Base-by-base conservation (phyloP, 805 yeast genomes). In the Huiozyma sinensis region DNA sequence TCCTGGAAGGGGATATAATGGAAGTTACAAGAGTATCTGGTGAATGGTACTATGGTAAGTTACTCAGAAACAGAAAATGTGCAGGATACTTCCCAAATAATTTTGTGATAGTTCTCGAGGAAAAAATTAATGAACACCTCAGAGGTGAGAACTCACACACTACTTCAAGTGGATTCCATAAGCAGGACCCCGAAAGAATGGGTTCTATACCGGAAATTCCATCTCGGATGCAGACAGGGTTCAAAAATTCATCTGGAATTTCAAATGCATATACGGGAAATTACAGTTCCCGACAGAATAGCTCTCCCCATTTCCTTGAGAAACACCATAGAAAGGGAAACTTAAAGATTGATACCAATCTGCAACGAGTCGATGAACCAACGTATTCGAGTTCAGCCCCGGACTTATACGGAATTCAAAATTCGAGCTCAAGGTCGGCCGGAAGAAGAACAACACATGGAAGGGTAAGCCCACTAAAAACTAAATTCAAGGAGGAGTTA, bases 1-100 rank as follows among this genome's bases (percentile, higher is more conserved):
- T 92, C 60, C 73, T 89, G 17, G 97, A 92, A 65, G 95, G 94
- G 41, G 97, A 92, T 58, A 68, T 85, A 41, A 85, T 92, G 53
- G 95, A 87, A 49, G 95, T 92, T 5, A 74, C 79, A 42, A 71
- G 78, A 47, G 85, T 90, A 4, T 95, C 92, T 57, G 95, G 95
- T 13, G 80, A 80, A 55, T 87, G 95, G 94, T 88, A 90, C 83
- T 84, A 78, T 54, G 98, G 98, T 1, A 70, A 73, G 48, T 72
- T 90, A 44, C 67, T 79, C 50, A 72, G 97, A 57, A 88, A 86
- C 64, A 84, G 79, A 48, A 77, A 85, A 52, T 59, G 60, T 39
- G 76, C 78, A 34, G 98, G 98, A 0, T 70, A 77, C 39, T 92
- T 92, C 56, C 97, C 98, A 1, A 73, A 81, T 35, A 90, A 89